Percentiles rank a stretch among this genome's conserved stretches.
Conservation (phyloP, 2,329 filamentous ascomycete genomes). For the Calonectria honghensis region DNA sequence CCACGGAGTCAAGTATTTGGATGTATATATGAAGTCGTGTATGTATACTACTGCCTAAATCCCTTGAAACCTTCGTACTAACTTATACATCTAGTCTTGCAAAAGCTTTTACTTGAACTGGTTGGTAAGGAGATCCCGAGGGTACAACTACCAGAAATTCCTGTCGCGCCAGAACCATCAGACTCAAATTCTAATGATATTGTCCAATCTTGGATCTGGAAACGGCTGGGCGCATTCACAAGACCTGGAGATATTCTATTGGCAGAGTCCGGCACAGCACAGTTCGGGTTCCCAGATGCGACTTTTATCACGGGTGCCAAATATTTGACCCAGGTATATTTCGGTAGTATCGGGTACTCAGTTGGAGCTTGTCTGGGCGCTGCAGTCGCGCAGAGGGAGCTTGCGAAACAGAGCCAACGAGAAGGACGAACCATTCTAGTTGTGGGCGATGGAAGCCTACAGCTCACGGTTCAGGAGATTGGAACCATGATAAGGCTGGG, state of each 20-base stretch:
- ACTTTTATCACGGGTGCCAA: conserved; percentile 27
- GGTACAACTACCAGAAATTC: background rate
- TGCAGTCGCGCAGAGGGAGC: conserved; percentile 33
- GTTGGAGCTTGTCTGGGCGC: conserved; percentile 35
- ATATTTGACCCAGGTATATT: conserved; percentile 41
- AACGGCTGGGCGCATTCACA: conserved; percentile 31
- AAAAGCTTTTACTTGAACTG: conserved; percentile 10
- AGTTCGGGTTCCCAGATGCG: conserved; percentile 39
- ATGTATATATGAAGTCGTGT: conserved; percentile 36
- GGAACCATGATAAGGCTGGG: conserved; percentile 33
- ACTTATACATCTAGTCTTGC: conserved; percentile 20
- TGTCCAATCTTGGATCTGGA: conserved; percentile 42
- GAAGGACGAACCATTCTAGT: conserved; percentile 32
- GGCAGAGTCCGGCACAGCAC: conserved; percentile 40
- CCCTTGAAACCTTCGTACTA: background rate
- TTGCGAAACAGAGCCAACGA: background rate
- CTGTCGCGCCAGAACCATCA: background rate
- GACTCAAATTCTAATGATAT: conserved; percentile 25
- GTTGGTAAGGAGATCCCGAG: background rate
- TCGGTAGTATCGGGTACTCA: conserved; percentile 41
- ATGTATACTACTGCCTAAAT: background rate
- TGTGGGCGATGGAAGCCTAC: conserved; percentile 39
- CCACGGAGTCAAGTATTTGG: background rate
- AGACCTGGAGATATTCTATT: conserved; percentile 32
- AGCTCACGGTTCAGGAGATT: conserved; percentile 39